Evolutionary conservation across 2,329 filamentous ascomycete genomes (phyloP).

Genomic region (Colletotrichum euphorbiae): DNA sequence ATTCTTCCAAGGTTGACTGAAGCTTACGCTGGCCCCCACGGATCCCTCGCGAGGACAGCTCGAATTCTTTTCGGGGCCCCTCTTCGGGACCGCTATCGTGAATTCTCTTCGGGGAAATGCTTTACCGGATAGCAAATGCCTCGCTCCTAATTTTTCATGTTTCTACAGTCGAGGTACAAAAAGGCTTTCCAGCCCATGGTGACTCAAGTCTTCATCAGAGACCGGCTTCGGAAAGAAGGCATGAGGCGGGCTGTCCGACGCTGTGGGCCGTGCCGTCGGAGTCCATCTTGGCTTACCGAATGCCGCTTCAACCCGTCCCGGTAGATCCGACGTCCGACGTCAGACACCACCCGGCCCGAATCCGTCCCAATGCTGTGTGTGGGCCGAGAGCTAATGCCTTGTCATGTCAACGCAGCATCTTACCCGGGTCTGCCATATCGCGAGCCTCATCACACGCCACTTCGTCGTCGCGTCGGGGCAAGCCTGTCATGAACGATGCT

Average conservation of each 20-base stretch:
- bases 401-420: not conserved
- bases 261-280: not conserved
- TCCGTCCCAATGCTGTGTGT: conserved; percentile 1
- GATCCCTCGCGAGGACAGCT: conserved; percentile 17
- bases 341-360: conserved; percentile 27
- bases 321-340: conserved; percentile 32
- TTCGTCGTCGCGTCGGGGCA: not conserved
- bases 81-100: not conserved
- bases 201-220: not conserved
- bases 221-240: not conserved
- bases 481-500: conserved; percentile 17
- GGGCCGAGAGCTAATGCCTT: not conserved
- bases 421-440: not conserved
- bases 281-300: conserved; percentile 24
- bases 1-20: not conserved
- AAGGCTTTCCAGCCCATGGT: not conserved
- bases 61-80: conserved; percentile 14
- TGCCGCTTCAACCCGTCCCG: conserved; percentile 17
- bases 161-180: not conserved
- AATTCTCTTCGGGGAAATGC: conserved; percentile 13
- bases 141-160: not conserved
- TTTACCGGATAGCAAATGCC: not conserved
- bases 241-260: conserved; percentile 5
- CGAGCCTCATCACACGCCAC: not conserved
- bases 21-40: not conserved